Conservation (phyloP, 495 filamentous ascomycete genomes). For the Xanthoparmelia taractica region DNA sequence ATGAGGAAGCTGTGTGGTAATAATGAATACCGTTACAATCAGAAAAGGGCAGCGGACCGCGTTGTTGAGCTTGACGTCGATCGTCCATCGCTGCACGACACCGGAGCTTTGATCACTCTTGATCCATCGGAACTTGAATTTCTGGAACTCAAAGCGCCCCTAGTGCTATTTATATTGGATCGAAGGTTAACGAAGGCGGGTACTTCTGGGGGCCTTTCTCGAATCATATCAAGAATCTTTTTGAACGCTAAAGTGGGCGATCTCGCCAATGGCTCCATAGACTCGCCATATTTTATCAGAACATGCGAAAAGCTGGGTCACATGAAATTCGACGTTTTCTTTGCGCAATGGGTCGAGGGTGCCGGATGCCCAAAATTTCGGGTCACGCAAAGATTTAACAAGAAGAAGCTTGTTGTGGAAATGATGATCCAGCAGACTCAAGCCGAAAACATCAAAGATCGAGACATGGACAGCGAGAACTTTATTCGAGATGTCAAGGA, state of each 20-base stretch:
- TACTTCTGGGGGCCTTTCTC: slow-evolving; percentile 70
- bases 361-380: slow-evolving; percentile 82
- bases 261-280: slow-evolving; percentile 62
- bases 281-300: slow-evolving; percentile 64
- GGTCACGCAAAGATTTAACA: slow-evolving; percentile 86
- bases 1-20: slow-evolving; percentile 84
- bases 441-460: slow-evolving; percentile 41
- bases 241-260: slow-evolving; percentile 72
- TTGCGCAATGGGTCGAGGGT: slow-evolving; percentile 84
- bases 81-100: slow-evolving; percentile 72
- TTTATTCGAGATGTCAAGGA: slow-evolving; percentile 83
- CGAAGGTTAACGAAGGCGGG: slow-evolving; percentile 79
- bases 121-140: slow-evolving; percentile 80
- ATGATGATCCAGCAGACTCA: slow-evolving; percentile 84
- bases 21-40: slow-evolving; percentile 87
- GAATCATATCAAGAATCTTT: slow-evolving; percentile 76
- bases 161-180: slow-evolving; percentile 91
- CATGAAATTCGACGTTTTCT: slow-evolving; percentile 76
- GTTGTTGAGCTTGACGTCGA: slow-evolving; percentile 74
- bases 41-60: slow-evolving; percentile 75
- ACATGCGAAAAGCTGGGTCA: slow-evolving; percentile 82
- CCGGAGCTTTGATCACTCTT: slow-evolving; percentile 69
- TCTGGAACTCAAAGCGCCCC: slow-evolving; percentile 80
- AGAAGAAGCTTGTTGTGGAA: slow-evolving; percentile 92
- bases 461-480: slow-evolving; percentile 52